Evolutionary conservation across 805 yeast genomes (phyloP).

Genomic region (Cyberlindnera samutprakarnensis): DNA sequence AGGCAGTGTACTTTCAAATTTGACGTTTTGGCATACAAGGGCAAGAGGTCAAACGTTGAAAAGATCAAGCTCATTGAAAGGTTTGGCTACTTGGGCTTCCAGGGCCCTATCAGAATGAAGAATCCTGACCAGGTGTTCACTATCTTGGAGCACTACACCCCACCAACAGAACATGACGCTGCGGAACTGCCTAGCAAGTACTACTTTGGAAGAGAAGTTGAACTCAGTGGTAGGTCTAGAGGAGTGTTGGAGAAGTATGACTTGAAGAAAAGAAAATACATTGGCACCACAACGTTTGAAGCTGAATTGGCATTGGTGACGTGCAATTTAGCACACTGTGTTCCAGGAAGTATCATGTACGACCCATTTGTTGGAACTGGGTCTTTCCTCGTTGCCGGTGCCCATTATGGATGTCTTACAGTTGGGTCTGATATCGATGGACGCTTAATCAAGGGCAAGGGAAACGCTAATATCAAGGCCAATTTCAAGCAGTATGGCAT

Average conservation of each 20-base stretch:
- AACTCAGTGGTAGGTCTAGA: conserved; percentile 50
- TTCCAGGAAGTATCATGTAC: conserved; percentile 57
- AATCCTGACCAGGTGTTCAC: conserved; percentile 65
- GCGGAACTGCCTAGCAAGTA: conserved; percentile 44
- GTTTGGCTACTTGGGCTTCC: conserved; percentile 60
- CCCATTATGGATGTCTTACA: conserved; percentile 71
- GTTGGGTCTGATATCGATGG: conserved; percentile 91
- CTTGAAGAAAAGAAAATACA: conserved; percentile 72
- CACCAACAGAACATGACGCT: conserved; percentile 33
- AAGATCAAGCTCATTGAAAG: conserved; percentile 62
- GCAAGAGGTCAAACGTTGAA: conserved; percentile 44
- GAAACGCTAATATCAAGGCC: conserved; percentile 43
- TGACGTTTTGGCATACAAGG: conserved; percentile 72
- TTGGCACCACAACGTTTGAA: conserved; percentile 96
- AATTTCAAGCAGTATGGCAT: conserved; percentile 76
- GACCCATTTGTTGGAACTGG: conserved; percentile 99
- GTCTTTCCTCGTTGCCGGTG: conserved; percentile 83
- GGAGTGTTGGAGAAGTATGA: conserved; percentile 73
- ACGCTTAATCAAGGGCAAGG: conserved; percentile 66
- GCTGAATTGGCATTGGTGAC: conserved; percentile 86
- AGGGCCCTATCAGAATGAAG: conserved; percentile 75
- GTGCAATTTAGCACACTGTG: conserved; percentile 78
- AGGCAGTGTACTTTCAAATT: conserved; percentile 61
- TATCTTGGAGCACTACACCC: conserved; percentile 66
- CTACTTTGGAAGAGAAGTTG: conserved; percentile 74